Base-by-base conservation (phyloP, 305 asterid species). In the Salvia sclarea region DNA sequence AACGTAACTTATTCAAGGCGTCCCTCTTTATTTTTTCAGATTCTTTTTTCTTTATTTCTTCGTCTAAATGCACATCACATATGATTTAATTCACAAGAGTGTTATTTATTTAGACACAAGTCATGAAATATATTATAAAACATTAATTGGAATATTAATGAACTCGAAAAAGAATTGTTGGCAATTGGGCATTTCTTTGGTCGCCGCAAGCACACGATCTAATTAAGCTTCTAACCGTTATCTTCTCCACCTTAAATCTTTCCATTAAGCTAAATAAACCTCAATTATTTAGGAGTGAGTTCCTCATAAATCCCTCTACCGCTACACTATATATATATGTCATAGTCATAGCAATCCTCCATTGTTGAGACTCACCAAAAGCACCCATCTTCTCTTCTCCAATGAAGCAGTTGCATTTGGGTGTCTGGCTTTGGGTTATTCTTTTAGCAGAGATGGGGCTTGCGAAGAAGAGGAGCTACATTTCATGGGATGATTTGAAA, bases 401-500 rank as follows among this genome's bases (percentile, higher is more conserved):
- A 12, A 75, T 75, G 86, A 68, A 38, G 49, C 38, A 70, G 12
- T 54, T 22, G 21, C 21, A 24, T 43, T 71, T 62, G 17, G 24
- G 67, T 28, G n/a, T 30, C 1, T 64, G 61, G 21, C 38, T 16
- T 66, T 38, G 33, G 50, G 41, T 56, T 25, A 17, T 68, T 35
- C 14, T 53, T n/a, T 22, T 67, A 25, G 5, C 50, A 4, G 61
- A 54, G 38, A n/a, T 13, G 61, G 61, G 20, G 40, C 14, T 25
- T 13, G 38, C 61, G 21, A 21, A 30, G 68, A 20, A 40, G 30
- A 44, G 40, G 66, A 50, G 58, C 43, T 78, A 54, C 58, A 73
- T 87, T 18, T 84, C 80, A 2, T 82, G 90, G 95, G 82, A 84
- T 47, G 95, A 89, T 58, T 25, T 85, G 76, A 70, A 8, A 11